These are phyloP conservation scores for Nematocida sp. DNA, from an alignment of 371 early-diverging fungal genomes.

Conservation along the genomic window DNA sequence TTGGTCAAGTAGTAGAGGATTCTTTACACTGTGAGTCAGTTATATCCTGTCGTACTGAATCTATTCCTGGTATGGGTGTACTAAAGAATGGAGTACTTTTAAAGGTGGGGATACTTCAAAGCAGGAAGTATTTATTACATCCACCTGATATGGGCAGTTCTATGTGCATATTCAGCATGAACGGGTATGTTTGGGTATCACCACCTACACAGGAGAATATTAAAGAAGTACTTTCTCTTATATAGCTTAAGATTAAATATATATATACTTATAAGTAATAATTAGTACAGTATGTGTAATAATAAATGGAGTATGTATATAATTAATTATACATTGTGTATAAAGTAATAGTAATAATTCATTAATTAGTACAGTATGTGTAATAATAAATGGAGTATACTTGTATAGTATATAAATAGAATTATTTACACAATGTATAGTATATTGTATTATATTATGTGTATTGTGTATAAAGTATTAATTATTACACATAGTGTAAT, in stretches of 20 bases:
- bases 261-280: not conserved
- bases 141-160: constrained; percentile 53
- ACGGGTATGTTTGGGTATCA: constrained; percentile 65
- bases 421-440: no score
- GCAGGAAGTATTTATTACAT: constrained; percentile 41
- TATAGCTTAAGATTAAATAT: not conserved
- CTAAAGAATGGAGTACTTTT: constrained; percentile 56
- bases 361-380: no score
- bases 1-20: constrained; percentile 60
- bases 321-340: no score
- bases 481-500: no score
- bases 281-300: no score
- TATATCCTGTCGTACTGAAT: constrained; percentile 59
- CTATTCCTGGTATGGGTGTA: constrained; percentile 63
- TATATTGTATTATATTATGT: no score
- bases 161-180: constrained; percentile 59
- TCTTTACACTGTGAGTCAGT: constrained; percentile 53
- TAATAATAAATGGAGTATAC: no score
- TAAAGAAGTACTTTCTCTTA: constrained; percentile 46
- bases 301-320: no score
- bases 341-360: no score
- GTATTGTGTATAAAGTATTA: no score
- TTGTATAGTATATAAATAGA: no score
- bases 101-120: constrained; percentile 62
- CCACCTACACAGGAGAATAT: constrained; percentile 32